Conservation (phyloP, 495 filamentous ascomycete species). For the Aspergillus diversus region DNA sequence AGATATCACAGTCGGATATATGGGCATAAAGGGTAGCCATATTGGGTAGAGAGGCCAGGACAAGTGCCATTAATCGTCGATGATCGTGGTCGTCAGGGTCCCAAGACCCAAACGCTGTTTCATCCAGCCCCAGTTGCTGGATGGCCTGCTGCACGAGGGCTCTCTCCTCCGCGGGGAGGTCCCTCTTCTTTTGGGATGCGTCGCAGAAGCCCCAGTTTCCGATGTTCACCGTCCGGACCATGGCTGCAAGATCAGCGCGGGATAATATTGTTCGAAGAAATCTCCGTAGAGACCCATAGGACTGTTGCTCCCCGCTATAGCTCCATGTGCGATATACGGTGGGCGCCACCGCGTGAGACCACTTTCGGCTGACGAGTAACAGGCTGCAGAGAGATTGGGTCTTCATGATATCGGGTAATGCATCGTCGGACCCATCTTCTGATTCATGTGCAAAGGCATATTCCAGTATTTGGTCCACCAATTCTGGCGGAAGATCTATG, state of each 20-base stretch:
- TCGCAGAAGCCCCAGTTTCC: constrained; percentile 13
- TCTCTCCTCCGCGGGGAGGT: too few relatives aligned
- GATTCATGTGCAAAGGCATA: constrained; percentile 15
- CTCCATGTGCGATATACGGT: constrained; percentile 12
- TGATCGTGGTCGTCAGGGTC: too few relatives aligned
- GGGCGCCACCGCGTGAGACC: background rate
- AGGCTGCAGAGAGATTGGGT: constrained; percentile 6
- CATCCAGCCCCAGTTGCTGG: background rate
- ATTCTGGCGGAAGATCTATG: constrained; percentile 6
- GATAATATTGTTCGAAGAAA: constrained; percentile 4
- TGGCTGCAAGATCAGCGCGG: constrained; percentile 4
- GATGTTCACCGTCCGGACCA: constrained; percentile 5
- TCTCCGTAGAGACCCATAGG: constrained; percentile 9
- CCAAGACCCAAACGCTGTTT: too few relatives aligned
- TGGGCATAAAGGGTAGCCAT: too few relatives aligned
- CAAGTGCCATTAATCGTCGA: too few relatives aligned
- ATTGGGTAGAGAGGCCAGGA: too few relatives aligned
- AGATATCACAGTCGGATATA: too few relatives aligned
- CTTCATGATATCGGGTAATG: constrained; percentile 7
- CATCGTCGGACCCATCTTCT: too few relatives aligned
- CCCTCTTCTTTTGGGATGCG: background rate
- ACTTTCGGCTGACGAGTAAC: constrained; percentile 11
- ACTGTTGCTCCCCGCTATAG: constrained; percentile 12
- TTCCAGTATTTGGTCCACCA: constrained; percentile 11
- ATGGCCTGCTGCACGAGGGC: too few relatives aligned